A percentile compares a stretch with the other conserved stretches of the same genome.
Evolutionary conservation across 2,329 filamentous ascomycete species (phyloP).

Genomic region (Albifimbria verrucaria): DNA sequence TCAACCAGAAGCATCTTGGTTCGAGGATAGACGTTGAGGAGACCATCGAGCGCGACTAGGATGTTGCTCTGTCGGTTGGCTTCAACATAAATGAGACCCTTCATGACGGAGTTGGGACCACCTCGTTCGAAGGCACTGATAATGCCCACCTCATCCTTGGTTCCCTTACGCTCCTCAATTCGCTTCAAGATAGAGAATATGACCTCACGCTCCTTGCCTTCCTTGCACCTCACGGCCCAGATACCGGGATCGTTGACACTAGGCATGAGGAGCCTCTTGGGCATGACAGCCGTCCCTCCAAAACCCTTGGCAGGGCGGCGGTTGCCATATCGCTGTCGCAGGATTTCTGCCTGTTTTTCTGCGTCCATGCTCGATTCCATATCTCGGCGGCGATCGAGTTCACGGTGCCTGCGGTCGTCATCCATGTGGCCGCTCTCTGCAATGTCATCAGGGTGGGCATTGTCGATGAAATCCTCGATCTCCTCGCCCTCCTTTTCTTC

Average conservation of each 20-base stretch:
- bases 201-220: slow-evolving; percentile 92
- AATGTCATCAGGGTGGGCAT: slow-evolving; percentile 87
- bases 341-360: slow-evolving; percentile 84
- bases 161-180: slow-evolving; percentile 73
- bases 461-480: slow-evolving; percentile 79
- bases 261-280: slow-evolving; percentile 81
- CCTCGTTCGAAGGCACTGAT: slow-evolving; percentile 91
- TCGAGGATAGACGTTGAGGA: slow-evolving; percentile 87
- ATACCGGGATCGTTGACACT: slow-evolving; percentile 95
- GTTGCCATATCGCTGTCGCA: slow-evolving; percentile 85
- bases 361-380: slow-evolving; percentile 85
- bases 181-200: slow-evolving; percentile 85
- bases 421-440: slow-evolving; percentile 75
- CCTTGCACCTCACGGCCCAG: slow-evolving; percentile 89
- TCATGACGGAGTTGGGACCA: slow-evolving; percentile 73
- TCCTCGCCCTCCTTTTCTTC: slow-evolving; percentile 87
- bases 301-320: slow-evolving; percentile 62
- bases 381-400: slow-evolving; percentile 89
- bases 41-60: slow-evolving; percentile 73
- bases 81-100: slow-evolving; percentile 93
- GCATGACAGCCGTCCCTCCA: slow-evolving; percentile 72
- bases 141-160: slow-evolving; percentile 78
- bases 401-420: slow-evolving; percentile 89
- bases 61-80: slow-evolving; percentile 85
- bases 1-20: slow-evolving; percentile 85